Conservation (phyloP, 768 basidiomycete species). For the Daedaleopsis nitida region DNA sequence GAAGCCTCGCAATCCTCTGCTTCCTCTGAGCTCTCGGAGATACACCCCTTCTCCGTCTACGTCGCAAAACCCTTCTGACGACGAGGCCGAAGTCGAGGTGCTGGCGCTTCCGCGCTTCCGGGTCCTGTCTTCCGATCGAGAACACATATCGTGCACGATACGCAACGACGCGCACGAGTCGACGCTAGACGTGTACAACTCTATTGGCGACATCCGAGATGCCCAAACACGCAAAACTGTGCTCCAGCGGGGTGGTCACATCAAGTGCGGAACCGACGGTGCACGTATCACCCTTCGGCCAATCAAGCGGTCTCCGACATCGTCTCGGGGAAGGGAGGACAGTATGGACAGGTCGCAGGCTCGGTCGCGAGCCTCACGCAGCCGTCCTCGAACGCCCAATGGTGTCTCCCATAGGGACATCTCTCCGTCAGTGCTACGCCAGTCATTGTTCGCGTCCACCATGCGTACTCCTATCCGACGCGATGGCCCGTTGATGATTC, state of each 20-base stretch:
- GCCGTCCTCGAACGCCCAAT: slow-evolving; percentile 27
- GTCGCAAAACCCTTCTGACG: slow-evolving; percentile 22
- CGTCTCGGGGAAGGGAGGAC: slow-evolving; percentile 17
- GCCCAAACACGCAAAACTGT: slow-evolving; percentile 66
- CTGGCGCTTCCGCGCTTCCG: slow-evolving; percentile 69
- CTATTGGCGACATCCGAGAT: slow-evolving; percentile 57
- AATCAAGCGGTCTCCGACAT: slow-evolving; percentile 26
- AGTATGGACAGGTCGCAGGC: slow-evolving; percentile 20
- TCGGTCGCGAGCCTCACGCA: slow-evolving; percentile 20
- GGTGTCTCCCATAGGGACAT: slow-evolving; percentile 19
- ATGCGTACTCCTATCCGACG: slow-evolving; percentile 34
- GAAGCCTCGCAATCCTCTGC: slow-evolving; percentile 38
- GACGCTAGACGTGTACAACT: slow-evolving; percentile 63
- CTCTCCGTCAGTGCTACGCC: slow-evolving; percentile 28
- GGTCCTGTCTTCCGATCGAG: slow-evolving; percentile 66
- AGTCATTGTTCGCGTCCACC: slow-evolving; percentile 23
- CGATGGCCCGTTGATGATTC: slow-evolving; percentile 63
- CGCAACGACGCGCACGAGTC: slow-evolving; percentile 57
- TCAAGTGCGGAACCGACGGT: slow-evolving; percentile 63
- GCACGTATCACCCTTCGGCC: slow-evolving; percentile 57
- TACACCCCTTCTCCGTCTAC: slow-evolving; percentile 20
- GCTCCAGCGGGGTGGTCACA: slow-evolving; percentile 57
- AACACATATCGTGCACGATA: slow-evolving; percentile 58
- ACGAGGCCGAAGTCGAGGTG: slow-evolving; percentile 45
- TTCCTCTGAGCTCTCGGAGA: slow-evolving; percentile 4